Evolutionary conservation across 2,329 filamentous ascomycete species (phyloP).

Genomic region (Fusarium nelsonii): DNA sequence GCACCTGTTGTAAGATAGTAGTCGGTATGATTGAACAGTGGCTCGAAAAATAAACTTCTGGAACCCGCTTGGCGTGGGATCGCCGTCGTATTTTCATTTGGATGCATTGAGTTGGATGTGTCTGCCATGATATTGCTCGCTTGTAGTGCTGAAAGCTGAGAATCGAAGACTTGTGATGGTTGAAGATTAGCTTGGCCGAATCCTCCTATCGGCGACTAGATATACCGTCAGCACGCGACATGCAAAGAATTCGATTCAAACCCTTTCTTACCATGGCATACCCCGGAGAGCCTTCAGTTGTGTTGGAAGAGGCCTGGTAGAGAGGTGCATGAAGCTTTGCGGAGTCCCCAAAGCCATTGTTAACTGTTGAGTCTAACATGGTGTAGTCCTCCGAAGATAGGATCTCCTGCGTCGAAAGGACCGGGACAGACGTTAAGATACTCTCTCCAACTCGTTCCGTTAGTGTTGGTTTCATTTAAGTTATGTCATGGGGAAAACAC

Average conservation of each 20-base stretch:
- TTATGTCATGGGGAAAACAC: neutral
- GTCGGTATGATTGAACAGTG: neutral
- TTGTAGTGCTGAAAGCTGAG: fast-evolving
- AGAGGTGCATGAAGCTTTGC: neutral
- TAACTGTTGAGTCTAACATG: neutral
- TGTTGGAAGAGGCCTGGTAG: fast-evolving
- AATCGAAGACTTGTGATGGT: neutral
- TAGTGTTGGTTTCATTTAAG: fast-evolving
- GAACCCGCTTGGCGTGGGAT: fast-evolving
- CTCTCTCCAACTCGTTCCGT: neutral
- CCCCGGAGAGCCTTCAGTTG: fast-evolving
- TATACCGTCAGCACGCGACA: neutral
- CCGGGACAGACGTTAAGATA: neutral
- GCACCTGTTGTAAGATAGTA: neutral
- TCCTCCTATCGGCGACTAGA: neutral
- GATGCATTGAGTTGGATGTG: fast-evolving
- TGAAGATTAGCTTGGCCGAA: neutral
- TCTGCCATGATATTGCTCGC: fast-evolving
- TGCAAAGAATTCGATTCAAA: no score
- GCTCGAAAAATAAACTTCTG: neutral
- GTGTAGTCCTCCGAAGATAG: no score
- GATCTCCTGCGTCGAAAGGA: neutral
- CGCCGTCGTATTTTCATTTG: fast-evolving
- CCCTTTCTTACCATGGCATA: neutral
- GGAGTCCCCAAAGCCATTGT: neutral